Base-by-base conservation (phyloP, 2,329 filamentous ascomycete genomes). In the Nemania diffusa region DNA sequence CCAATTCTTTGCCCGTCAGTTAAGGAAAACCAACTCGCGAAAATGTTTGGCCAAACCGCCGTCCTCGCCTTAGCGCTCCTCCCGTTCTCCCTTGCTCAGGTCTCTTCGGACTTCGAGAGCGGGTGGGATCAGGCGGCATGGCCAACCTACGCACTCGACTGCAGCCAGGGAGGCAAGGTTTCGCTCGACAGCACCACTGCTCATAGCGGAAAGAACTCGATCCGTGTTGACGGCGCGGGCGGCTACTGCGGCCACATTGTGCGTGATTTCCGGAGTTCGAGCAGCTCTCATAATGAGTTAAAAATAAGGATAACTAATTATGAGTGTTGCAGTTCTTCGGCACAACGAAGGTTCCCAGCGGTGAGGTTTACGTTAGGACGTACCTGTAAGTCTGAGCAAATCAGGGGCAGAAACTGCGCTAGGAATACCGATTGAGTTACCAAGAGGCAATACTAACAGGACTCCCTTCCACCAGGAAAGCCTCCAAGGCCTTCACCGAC, bases 71-170 rank as follows among this genome's bases (percentile, higher is more conserved):
- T 86, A 5, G 80, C 82, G 9, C 76, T 85, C 48, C 74, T 84
- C 46, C 82, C 84, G 1, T 77, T 82, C 57, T 78, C 85, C 27
- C 71, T 86, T 22, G 86, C 80, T 64, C 87, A 88, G 73, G 79
- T 88, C 70, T 81, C 83, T 1, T 84, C 86, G 50, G 84, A 82
- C 73, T 90, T 89, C 65, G 87, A 90, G 74, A 81, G 74, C 62
- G 87, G 87, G 48, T 88, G 83, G 85, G 84, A 89, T 73, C 74
- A 85, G 70, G 78, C 84, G 0, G 81, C 83, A 64, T 89, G 87
- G 87, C 84, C 86, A 0, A 86, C 79, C 7, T 89, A 89, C 69
- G 87, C 87, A 2, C 77, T 81, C 2, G 86, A 88, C 77, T 90
- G 87, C 74, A 87, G 81, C 77, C 87, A 89, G 74, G 87, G 87